Evolutionary conservation across 2,329 filamentous ascomycete species (phyloP).

Genomic region (Cladosporium austrohemisphaericum): DNA sequence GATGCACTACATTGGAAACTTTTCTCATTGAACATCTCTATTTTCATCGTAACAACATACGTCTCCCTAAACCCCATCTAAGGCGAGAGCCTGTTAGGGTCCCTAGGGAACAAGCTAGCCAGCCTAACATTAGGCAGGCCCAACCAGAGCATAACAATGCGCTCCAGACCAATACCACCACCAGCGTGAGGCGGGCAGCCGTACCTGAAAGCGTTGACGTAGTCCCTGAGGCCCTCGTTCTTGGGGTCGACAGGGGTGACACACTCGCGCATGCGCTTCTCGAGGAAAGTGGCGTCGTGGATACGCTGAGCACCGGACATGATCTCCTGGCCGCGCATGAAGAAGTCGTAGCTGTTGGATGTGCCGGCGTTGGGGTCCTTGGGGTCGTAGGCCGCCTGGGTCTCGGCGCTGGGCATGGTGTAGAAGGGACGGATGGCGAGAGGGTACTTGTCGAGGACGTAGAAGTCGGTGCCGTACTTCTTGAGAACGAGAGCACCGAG

Average conservation of each 20-base stretch:
- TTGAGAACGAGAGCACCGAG: conserved; percentile 79
- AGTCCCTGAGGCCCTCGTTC: conserved; percentile 59
- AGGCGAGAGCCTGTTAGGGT: conserved; percentile 54
- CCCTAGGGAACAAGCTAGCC: conserved; percentile 60
- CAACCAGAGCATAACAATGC: conserved; percentile 65
- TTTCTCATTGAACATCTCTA: background rate
- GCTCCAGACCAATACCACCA: conserved; percentile 62
- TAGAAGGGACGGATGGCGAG: conserved; percentile 86
- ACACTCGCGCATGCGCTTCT: conserved; percentile 56
- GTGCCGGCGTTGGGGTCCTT: conserved; percentile 51
- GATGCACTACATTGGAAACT: too few species aligned
- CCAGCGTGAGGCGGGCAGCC: conserved; percentile 63
- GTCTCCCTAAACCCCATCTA: conserved; percentile 23
- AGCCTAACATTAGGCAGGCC: conserved; percentile 61
- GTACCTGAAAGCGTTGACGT: conserved; percentile 61
- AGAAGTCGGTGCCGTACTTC: conserved; percentile 94
- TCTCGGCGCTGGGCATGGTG: conserved; percentile 71
- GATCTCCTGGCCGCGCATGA: conserved; percentile 68
- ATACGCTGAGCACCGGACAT: conserved; percentile 66
- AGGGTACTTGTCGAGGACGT: conserved; percentile 95
- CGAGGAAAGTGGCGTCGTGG: conserved; percentile 57
- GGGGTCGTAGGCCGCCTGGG: conserved; percentile 46
- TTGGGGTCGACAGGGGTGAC: conserved; percentile 55
- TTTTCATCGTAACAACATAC: background rate
- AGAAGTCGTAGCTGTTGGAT: conserved; percentile 65